A percentile compares a stretch with the other conserved stretches of the same genome.
These are phyloP conservation scores for Solanum arcanum DNA, from an alignment of 257 asterid genomes.

Conservation along the genomic window DNA sequence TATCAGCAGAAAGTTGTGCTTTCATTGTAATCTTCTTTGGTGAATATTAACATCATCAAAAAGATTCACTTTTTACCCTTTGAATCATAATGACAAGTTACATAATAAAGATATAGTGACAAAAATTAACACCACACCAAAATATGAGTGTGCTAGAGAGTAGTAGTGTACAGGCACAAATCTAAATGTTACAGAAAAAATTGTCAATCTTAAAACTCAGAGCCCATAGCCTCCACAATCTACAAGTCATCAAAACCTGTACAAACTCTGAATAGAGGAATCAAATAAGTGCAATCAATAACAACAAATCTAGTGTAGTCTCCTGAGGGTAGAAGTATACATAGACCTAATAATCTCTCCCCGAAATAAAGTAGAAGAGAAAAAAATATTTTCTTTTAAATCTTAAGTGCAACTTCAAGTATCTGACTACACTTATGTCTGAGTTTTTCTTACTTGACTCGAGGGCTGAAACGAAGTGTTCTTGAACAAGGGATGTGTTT, in stretches of 20 bases:
- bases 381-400: background rate
- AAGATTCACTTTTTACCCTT: constrained; percentile 6
- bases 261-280: background rate
- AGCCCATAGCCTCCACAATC: background rate
- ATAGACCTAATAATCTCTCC: background rate
- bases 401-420: background rate
- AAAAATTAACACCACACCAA: background rate
- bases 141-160: background rate
- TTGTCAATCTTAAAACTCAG: background rate
- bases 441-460: background rate
- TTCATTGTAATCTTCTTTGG: background rate
- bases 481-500: background rate
- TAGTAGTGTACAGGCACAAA: background rate
- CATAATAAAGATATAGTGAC: background rate
- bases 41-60: background rate
- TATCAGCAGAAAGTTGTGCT: background rate
- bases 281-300: background rate
- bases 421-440: background rate
- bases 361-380: background rate
- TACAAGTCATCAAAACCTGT: background rate
- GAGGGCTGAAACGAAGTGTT: background rate
- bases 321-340: background rate
- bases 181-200: background rate
- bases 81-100: background rate
- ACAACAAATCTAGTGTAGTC: background rate